Conservation (phyloP, 192 early-diverging fungal species). For the Glomus cerebriforme region DNA sequence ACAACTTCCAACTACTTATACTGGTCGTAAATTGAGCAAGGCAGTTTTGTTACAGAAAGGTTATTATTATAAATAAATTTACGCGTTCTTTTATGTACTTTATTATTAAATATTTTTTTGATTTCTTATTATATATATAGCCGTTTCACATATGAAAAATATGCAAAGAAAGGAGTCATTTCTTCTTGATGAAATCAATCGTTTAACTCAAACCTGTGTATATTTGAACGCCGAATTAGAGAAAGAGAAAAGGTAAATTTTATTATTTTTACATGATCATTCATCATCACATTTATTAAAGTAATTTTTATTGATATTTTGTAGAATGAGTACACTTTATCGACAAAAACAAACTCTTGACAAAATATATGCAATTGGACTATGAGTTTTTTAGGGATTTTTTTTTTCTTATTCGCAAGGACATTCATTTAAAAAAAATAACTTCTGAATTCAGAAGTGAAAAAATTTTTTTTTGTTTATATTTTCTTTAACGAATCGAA, state of each 20-base stretch:
- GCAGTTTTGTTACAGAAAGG: conserved; percentile 45
- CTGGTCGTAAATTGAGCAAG: conserved; percentile 47
- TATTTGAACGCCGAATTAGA: conserved; percentile 22
- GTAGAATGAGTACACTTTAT: conserved; percentile 24
- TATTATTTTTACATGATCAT: too few relatives aligned
- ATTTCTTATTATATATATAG: too few relatives aligned
- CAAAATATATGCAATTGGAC: conserved; percentile 21
- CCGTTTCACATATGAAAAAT: conserved; percentile 49
- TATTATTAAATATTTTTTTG: conserved; percentile 23
- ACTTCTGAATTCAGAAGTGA: not conserved
- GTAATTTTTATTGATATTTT: not conserved
- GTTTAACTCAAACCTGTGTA: conserved; percentile 11
- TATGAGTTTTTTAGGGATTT: not conserved
- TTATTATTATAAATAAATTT: conserved; percentile 20
- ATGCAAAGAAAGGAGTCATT: conserved; percentile 32
- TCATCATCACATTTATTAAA: not conserved
- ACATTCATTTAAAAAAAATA: not conserved
- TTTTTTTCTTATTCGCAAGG: not conserved
- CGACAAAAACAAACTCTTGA: conserved; percentile 31
- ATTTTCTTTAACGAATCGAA: not conserved
- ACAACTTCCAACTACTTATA: conserved; percentile 43
- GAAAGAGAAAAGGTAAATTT: conserved; percentile 19
- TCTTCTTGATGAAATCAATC: conserved; percentile 18
- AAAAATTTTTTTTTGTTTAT: not conserved
- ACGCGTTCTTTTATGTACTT: not conserved